Evolutionary conservation across 805 yeast genomes (phyloP).

Genomic region (Limtongia smithiae): DNA sequence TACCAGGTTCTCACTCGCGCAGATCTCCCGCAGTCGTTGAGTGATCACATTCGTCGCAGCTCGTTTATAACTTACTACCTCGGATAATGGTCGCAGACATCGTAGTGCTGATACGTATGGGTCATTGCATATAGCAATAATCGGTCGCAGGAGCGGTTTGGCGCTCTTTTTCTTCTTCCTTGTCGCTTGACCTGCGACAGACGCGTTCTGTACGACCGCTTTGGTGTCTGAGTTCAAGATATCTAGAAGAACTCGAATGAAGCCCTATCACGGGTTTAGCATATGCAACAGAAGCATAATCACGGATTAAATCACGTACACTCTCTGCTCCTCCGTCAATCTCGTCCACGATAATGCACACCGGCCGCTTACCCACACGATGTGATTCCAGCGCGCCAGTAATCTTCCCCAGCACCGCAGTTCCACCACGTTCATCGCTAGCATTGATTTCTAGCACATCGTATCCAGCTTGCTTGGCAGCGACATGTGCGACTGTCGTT

Average conservation of each 20-base stretch:
- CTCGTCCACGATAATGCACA: conserved; percentile 84
- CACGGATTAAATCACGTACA: conserved; percentile 17
- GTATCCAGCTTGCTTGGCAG: conserved; percentile 79
- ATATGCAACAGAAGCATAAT: not conserved
- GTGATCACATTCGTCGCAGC: conserved; percentile 50
- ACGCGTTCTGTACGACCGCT: conserved; percentile 40
- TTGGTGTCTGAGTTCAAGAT: conserved; percentile 55
- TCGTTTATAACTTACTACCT: conserved; percentile 61
- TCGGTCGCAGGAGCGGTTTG: conserved; percentile 66
- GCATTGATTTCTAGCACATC: conserved; percentile 83
- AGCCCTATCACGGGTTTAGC: conserved; percentile 30
- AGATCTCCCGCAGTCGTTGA: conserved; percentile 50
- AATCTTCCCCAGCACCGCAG: conserved; percentile 52
- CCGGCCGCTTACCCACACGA: conserved; percentile 62
- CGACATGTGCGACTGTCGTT: conserved; percentile 80
- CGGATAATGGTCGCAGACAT: conserved; percentile 67
- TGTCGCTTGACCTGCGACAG: conserved; percentile 32
- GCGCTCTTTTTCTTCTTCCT: conserved; percentile 38
- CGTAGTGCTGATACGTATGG: conserved; percentile 72
- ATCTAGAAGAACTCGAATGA: conserved; percentile 56
- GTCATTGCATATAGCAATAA: conserved; percentile 89
- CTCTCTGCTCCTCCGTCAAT: conserved; percentile 72
- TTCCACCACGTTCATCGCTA: conserved; percentile 67
- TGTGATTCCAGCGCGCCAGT: conserved; percentile 61
- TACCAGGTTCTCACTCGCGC: conserved; percentile 51